phyloP scores from a whole-genome alignment of 2,329 filamentous ascomycete genomes.

The Arthrobotrys megalospora region DNA sequence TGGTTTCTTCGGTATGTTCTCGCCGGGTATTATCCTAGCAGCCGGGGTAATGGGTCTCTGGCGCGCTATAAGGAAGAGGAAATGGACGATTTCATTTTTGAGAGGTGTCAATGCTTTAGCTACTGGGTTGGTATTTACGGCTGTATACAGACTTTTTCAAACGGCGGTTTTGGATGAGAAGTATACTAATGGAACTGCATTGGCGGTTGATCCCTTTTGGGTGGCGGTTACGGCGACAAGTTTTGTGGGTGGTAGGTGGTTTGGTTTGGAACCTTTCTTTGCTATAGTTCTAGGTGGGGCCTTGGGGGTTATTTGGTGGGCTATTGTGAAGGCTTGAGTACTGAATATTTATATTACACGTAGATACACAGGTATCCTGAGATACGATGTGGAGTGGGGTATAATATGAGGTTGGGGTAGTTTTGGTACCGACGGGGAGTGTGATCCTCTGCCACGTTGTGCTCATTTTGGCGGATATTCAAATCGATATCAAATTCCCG shows the following conservation, averaged over 20 bases:
- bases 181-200: slow-evolving; percentile 70
- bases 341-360: not conserved
- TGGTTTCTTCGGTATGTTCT: slow-evolving; percentile 72
- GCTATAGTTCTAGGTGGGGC: slow-evolving; percentile 41
- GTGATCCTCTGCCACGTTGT: too few species aligned
- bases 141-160: slow-evolving; percentile 76
- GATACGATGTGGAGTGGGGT: too few species aligned
- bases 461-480: too few species aligned
- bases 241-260: slow-evolving; percentile 56
- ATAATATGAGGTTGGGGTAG: too few species aligned
- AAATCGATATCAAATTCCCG: too few species aligned
- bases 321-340: slow-evolving; percentile 24
- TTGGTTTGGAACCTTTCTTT: slow-evolving; percentile 39
- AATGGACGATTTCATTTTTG: slow-evolving; percentile 71
- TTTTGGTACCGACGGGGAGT: not conserved
- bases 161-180: slow-evolving; percentile 73
- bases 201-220: slow-evolving; percentile 76
- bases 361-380: too few species aligned
- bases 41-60: slow-evolving; percentile 74
- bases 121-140: slow-evolving; percentile 75
- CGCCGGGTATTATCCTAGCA: slow-evolving; percentile 70
- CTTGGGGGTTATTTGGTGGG: slow-evolving; percentile 48
- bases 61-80: slow-evolving; percentile 70
- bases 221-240: slow-evolving; percentile 72
- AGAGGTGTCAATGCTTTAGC: slow-evolving; percentile 74